Evolutionary conservation across 139 green algal species (phyloP).

Genomic region (Edaphochlamys debaryana): DNA sequence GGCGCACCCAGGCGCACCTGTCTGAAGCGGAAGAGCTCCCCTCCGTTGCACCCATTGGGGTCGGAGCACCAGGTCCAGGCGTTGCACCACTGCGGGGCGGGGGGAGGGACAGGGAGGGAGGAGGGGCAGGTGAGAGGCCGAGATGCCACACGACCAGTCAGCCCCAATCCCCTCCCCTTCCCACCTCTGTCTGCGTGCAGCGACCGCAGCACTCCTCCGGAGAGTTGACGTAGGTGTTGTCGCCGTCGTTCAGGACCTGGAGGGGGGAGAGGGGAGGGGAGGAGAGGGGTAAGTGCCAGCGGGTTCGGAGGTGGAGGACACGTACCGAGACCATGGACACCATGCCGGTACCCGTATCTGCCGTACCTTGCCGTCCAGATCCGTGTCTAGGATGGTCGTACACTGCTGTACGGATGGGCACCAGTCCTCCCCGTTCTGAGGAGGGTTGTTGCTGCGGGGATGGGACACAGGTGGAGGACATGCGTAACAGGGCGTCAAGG

Average conservation of each 20-base stretch:
- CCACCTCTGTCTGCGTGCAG: slow-evolving; percentile 13
- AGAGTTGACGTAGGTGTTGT: not conserved
- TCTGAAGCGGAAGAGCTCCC: slow-evolving; percentile 14
- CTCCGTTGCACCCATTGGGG: not conserved
- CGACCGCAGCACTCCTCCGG: slow-evolving; percentile 18
- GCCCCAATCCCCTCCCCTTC: too few species aligned
- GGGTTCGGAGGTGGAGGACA: too few species aligned
- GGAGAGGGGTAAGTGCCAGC: too few species aligned
- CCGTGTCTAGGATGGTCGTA: slow-evolving; percentile 21
- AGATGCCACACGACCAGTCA: too few species aligned
- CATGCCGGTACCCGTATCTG: not conserved
- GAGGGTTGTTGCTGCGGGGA: too few species aligned
- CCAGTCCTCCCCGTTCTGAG: too few species aligned
- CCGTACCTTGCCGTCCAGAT: not conserved
- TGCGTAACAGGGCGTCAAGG: too few species aligned
- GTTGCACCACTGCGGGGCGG: slow-evolving; percentile 5
- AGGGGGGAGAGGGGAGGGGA: too few species aligned
- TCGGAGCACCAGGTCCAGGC: slow-evolving; percentile 23
- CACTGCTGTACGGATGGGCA: not conserved
- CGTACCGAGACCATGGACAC: too few species aligned
- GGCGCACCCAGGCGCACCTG: not conserved
- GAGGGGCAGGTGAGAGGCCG: too few species aligned
- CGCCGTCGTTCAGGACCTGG: slow-evolving; percentile 2
- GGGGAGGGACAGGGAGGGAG: not conserved
- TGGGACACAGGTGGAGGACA: too few species aligned